phyloP scores from a whole-genome alignment of 2,329 filamentous ascomycete species.

The Penicillium psychrosexuale region DNA sequence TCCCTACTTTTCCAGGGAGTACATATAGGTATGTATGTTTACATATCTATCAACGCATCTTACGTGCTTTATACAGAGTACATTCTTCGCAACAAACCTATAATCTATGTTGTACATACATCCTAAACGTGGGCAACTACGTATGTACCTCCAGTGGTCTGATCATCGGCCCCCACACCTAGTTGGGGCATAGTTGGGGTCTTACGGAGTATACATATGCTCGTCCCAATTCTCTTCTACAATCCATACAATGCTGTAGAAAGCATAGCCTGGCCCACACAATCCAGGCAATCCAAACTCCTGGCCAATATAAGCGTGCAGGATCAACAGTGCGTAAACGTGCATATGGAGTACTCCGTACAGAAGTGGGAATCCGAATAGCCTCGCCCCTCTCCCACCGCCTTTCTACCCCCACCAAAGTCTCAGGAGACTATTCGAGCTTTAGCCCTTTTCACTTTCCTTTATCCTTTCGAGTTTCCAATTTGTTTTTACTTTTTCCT shows the following conservation, averaged over 20 bases:
- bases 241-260: neutral
- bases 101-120: neutral
- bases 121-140: neutral
- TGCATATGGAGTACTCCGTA: neutral
- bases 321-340: constrained; percentile 1
- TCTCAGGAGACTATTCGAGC: constrained; percentile 21
- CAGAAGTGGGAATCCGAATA: constrained; percentile 20
- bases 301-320: constrained; percentile 10
- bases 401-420: constrained; percentile 32
- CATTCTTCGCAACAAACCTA: neutral
- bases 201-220: too few relatives aligned
- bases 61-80: neutral
- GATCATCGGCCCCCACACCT: constrained; percentile 2
- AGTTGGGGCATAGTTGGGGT: constrained; percentile 1
- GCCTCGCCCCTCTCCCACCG: constrained; percentile 30
- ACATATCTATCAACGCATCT: neutral
- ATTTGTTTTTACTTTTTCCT: neutral
- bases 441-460: constrained; percentile 2
- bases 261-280: neutral
- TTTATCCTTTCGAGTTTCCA: constrained; percentile 1
- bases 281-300: neutral
- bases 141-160: neutral
- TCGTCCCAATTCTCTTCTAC: neutral
- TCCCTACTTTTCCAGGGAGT: neutral
- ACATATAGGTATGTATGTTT: neutral